Base-by-base conservation (phyloP, 176 grass and related monocot genomes). In the Pontederia paniculata region DNA sequence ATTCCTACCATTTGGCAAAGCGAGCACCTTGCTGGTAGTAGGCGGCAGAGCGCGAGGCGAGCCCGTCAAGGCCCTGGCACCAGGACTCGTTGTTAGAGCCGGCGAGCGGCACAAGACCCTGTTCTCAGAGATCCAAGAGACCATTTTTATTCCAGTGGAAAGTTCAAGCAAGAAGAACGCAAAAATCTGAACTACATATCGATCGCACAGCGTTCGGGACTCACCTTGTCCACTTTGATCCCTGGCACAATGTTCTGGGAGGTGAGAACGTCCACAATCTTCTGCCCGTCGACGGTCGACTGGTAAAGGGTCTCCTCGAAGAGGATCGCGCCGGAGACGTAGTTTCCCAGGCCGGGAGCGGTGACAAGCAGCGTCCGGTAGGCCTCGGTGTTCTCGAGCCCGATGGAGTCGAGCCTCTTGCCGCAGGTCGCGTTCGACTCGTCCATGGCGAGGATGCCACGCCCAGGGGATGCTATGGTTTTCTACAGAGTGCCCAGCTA, bases 11-110 rank as follows among this genome's bases (percentile, higher is more conserved):
- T 69, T 57, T 69, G 37, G 66, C 66, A 46, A 69, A 69, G 49
- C 64, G 50, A 67, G 64, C 64, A 44, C 64, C 64, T 54, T 67
- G 50, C 64, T 54, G 50, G 64, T 56, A 68, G 66, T 68, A 68
- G 55, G 66, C 52, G 17, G 66, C 66, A 42, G 66, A 56, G 18
- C 66, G 66, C 14, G 66, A 69, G 23, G 66, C 66, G 10, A 69
- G 50, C 13, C 66, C 66, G 13, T 69, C 66, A 37, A 67, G 64
- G 7, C 64, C 64, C 52, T 67, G 64, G 28, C 50, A 67, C 64
- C 64, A 67, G 7, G 64, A 67, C 17, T 67, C 50, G n/a, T 43
- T 50, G 12, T 67, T 67, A 12, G 50, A 67, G n/a, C 64, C 65
- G 23, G 65, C 50, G 21, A 68, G 52, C 5, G 66, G 66, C 28